phyloP scores from a whole-genome alignment of 176 grass and related monocot genomes.

The Saccharum officinarum region DNA sequence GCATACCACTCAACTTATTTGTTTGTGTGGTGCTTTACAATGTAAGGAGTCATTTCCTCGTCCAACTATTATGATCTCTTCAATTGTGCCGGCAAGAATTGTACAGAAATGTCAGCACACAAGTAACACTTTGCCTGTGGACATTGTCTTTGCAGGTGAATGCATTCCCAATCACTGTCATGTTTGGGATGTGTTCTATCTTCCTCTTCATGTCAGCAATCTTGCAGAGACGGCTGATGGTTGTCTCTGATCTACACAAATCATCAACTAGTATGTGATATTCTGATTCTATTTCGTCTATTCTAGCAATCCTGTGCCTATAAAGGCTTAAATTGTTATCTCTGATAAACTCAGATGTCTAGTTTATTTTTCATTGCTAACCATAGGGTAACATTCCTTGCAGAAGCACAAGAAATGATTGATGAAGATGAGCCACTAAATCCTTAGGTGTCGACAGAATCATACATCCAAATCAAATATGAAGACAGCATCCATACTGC shows the following conservation, averaged over 20 bases:
- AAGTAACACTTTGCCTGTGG: neutral
- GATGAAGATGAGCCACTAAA: conserved; percentile 67
- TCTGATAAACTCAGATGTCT: neutral
- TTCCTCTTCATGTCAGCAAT: conserved; percentile 93
- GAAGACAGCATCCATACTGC: neutral
- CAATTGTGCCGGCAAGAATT: neutral
- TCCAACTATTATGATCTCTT: neutral
- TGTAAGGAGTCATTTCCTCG: conserved; percentile 31
- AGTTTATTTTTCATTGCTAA: conserved; percentile 15
- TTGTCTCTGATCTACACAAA: conserved; percentile 74
- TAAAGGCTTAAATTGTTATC: neutral
- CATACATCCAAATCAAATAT: neutral
- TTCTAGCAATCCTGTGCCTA: neutral
- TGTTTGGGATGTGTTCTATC: conserved; percentile 99
- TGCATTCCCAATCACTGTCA: conserved; percentile 84
- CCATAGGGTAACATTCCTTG: conserved; percentile 18
- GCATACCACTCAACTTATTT: conserved; percentile 86
- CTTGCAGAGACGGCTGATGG: conserved; percentile 94
- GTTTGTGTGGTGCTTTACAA: conserved; percentile 98
- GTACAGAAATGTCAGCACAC: neutral
- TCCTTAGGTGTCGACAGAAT: conserved; percentile 33
- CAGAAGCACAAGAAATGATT: conserved; percentile 64
- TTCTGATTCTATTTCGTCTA: conserved; percentile 21
- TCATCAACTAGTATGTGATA: conserved; percentile 58
- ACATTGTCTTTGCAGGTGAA: conserved; percentile 62